Percentiles rank a stretch among this genome's conserved stretches.
Evolutionary conservation across 2,329 filamentous ascomycete genomes (phyloP).

Genomic region (Stachybotrys echinatus): DNA sequence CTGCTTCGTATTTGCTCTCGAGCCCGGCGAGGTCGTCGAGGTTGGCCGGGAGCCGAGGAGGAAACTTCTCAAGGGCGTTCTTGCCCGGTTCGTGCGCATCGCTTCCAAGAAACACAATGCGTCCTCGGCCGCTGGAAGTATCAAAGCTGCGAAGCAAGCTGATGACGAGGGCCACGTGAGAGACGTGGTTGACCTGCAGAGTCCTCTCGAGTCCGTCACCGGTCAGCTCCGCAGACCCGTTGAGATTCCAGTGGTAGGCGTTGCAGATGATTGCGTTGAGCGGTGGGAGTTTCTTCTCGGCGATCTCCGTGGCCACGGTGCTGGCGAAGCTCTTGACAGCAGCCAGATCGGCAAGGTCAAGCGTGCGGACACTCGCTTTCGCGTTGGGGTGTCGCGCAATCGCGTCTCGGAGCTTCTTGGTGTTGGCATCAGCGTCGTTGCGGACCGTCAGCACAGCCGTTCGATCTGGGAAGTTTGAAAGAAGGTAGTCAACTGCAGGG

Average conservation of each 20-base stretch:
- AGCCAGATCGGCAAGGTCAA: conserved; percentile 4
- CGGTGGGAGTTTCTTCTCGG: background rate
- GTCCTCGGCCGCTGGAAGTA: background rate
- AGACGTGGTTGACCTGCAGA: conserved; percentile 6
- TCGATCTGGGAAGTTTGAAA: background rate
- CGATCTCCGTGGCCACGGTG: conserved; percentile 1
- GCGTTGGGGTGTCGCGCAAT: background rate
- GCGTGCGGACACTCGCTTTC: conserved; percentile 1
- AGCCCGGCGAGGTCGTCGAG: background rate
- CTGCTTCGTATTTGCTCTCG: conserved; percentile 1
- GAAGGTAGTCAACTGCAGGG: conserved; percentile 3
- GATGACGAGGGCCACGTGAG: conserved; percentile 4
- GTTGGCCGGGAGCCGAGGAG: background rate
- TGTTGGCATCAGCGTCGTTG: conserved; percentile 1
- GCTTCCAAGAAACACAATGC: conserved; percentile 2
- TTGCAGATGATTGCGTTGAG: conserved; percentile 6
- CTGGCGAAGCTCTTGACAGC: conserved; percentile 2
- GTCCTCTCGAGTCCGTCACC: conserved; percentile 4
- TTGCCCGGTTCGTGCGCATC: conserved; percentile 4
- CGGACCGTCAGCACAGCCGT: conserved; percentile 4
- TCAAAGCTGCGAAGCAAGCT: conserved; percentile 3
- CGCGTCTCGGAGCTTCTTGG: background rate
- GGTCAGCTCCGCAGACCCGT: conserved; percentile 3
- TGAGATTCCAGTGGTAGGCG: conserved; percentile 8
- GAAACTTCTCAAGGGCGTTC: conserved; percentile 3